Conservation (phyloP, 768 basidiomycete species). For the Leccinum subtestaceum region DNA sequence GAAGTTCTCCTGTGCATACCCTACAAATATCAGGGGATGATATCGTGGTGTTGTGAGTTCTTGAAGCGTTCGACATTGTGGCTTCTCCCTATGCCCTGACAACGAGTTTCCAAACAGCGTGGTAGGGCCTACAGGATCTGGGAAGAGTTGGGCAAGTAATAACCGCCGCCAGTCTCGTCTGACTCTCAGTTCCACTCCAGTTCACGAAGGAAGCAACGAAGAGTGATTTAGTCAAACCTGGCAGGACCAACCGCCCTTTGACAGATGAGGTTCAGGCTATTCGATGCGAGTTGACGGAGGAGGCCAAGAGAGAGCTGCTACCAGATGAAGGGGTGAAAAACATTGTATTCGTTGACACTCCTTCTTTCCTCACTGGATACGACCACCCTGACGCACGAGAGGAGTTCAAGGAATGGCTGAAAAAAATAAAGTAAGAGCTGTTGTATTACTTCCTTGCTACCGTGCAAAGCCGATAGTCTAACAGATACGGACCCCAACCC, state of each 20-base stretch:
- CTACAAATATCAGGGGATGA: no score
- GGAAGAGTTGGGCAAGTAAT: no score
- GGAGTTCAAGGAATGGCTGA: constrained; percentile 6
- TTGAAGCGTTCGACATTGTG: no score
- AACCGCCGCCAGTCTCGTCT: no score
- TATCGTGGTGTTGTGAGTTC: no score
- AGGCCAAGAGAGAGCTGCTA: not conserved
- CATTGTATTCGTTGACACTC: constrained; percentile 22
- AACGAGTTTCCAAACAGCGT: no score
- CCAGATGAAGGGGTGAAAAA: constrained; percentile 1
- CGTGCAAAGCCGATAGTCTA: not conserved
- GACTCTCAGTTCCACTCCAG: constrained; percentile 3
- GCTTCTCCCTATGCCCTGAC: no score
- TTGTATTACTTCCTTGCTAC: not conserved
- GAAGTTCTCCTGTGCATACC: no score
- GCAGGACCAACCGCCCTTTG: not conserved
- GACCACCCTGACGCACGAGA: constrained; percentile 2
- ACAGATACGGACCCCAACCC: constrained; percentile 3
- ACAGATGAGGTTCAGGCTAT: constrained; percentile 14
- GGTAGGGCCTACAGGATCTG: no score
- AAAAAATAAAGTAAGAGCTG: not conserved
- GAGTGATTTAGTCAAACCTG: not conserved
- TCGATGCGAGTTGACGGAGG: constrained; percentile 13
- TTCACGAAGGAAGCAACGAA: constrained; percentile 14
- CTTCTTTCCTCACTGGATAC: constrained; percentile 19